A percentile compares a stretch with the other conserved stretches of the same genome.
Conservation (phyloP, 2,329 filamentous ascomycete genomes). For the Xylariaceae sp. region DNA sequence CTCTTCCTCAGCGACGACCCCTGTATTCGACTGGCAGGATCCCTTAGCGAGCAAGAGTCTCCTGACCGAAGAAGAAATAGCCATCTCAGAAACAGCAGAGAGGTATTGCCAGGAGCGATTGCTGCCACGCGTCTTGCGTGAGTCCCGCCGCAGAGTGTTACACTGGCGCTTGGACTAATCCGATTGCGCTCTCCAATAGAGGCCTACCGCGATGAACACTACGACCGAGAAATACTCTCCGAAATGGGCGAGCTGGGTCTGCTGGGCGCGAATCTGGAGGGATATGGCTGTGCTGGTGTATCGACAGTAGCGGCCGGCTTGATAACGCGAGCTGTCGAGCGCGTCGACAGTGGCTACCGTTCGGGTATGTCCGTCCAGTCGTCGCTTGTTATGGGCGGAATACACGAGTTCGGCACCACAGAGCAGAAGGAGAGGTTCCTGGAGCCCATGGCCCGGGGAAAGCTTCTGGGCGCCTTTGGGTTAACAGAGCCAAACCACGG, state of each 20-base stretch:
- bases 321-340: conserved; percentile 84
- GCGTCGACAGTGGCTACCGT: conserved; percentile 85
- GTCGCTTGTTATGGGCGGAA: conserved; percentile 88
- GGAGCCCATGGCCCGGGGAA: conserved; percentile 75
- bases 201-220: conserved; percentile 70
- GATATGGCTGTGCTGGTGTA: conserved; percentile 82
- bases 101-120: conserved; percentile 90
- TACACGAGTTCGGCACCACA: conserved; percentile 78
- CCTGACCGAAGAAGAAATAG: conserved; percentile 83
- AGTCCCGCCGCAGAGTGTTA: conserved; percentile 25
- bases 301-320: conserved; percentile 84
- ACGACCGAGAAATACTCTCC: conserved; percentile 76
- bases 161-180: conserved; percentile 10
- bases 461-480: conserved; percentile 79
- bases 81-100: conserved; percentile 85
- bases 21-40: conserved; percentile 83
- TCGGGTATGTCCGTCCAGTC: conserved; percentile 93
- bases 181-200: conserved; percentile 16
- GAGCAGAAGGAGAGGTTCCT: conserved; percentile 84
- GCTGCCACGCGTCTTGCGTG: conserved; percentile 80
- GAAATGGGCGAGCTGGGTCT: conserved; percentile 94
- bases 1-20: conserved; percentile 25
- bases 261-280: conserved; percentile 77
- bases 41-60: conserved; percentile 70
- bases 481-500: conserved; percentile 91